A percentile compares a stretch with the other conserved stretches of the same genome.
These are phyloP conservation scores for Lycium ferocissimum DNA, from an alignment of 257 asterid species.

Conservation along the genomic window DNA sequence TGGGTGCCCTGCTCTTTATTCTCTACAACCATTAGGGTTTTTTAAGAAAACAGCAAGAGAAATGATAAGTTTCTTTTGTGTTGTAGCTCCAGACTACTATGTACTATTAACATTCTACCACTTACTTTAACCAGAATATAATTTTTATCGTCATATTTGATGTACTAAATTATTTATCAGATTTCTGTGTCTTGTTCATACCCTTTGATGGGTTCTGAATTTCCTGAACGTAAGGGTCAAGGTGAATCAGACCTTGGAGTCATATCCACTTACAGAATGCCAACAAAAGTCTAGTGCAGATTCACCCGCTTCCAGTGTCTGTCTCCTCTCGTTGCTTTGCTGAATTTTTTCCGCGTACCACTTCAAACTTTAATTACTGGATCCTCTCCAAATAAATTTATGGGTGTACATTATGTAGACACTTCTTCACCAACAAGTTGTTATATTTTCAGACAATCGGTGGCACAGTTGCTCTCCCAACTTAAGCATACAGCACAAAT, in stretches of 20 bases:
- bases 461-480: background rate
- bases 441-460: background rate
- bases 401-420: background rate
- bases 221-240: background rate
- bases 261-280: background rate
- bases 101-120: background rate
- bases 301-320: background rate
- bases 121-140: background rate
- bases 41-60: background rate
- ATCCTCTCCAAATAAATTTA: background rate
- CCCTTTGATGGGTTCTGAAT: background rate
- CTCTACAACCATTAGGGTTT: background rate
- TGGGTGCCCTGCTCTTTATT: background rate
- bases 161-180: background rate
- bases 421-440: background rate
- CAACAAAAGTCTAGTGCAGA: background rate
- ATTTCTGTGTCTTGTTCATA: background rate
- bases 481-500: background rate
- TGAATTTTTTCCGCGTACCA: background rate
- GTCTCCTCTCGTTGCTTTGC: background rate
- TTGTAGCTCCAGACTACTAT: conserved; percentile 1
- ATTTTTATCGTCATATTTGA: conserved; percentile 1
- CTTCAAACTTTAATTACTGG: background rate
- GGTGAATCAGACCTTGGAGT: background rate
- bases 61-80: background rate